phyloP scores from a whole-genome alignment of 2,329 filamentous ascomycete genomes.

The Byssochlamys sp. region DNA sequence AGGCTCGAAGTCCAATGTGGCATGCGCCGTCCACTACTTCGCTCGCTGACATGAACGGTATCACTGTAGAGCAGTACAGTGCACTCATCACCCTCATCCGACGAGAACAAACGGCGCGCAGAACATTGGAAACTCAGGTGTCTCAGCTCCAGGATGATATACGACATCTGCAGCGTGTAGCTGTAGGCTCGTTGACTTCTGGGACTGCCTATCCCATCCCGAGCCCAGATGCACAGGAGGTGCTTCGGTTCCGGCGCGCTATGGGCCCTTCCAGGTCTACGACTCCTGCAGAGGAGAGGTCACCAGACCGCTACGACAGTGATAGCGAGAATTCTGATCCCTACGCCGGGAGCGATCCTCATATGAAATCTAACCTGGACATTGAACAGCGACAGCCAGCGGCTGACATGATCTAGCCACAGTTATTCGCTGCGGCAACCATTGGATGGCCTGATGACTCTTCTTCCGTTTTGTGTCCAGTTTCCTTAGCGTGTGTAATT shows the following conservation, averaged over 20 bases:
- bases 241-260: slow-evolving; percentile 17
- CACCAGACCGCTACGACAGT: not conserved
- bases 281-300: not conserved
- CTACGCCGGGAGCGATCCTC: not conserved
- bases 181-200: slow-evolving; percentile 20
- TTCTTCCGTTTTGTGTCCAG: not conserved
- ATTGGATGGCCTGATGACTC: not conserved
- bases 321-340: not conserved
- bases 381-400: not conserved
- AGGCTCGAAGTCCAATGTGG: slow-evolving; percentile 17
- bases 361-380: not conserved
- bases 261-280: not conserved
- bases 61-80: slow-evolving; percentile 40
- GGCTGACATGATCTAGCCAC: not conserved
- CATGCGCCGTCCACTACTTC: slow-evolving; percentile 23
- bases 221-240: slow-evolving; percentile 22
- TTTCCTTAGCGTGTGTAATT: not conserved
- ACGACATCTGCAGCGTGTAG: slow-evolving; percentile 23
- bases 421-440: not conserved
- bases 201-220: slow-evolving; percentile 25
- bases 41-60: slow-evolving; percentile 21
- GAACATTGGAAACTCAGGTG: slow-evolving; percentile 36
- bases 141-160: slow-evolving; percentile 33
- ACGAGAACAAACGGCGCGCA: slow-evolving; percentile 38
- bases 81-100: slow-evolving; percentile 37